phyloP scores from a whole-genome alignment of 2,329 filamentous ascomycete genomes.

The Albophoma yamanashiensis region DNA sequence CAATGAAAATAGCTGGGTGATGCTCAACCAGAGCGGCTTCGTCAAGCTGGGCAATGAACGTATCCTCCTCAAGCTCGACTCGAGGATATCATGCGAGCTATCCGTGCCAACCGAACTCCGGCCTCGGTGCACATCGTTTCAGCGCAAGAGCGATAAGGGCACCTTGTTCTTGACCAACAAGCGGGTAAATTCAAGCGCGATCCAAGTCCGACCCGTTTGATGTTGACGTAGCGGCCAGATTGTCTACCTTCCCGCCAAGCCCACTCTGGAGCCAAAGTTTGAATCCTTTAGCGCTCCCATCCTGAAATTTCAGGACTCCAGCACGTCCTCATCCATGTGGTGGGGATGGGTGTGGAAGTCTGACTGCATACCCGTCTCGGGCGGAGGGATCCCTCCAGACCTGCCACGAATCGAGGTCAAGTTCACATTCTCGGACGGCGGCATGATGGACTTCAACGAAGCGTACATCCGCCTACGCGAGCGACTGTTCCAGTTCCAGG shows the following conservation, averaged over 20 bases:
- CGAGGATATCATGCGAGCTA: constrained; percentile 66
- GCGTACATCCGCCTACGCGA: constrained; percentile 79
- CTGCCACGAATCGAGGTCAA: constrained; percentile 68
- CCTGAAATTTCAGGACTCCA: constrained; percentile 76
- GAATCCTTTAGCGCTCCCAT: constrained; percentile 86
- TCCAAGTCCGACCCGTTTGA: neutral
- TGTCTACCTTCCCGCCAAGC: constrained; percentile 71
- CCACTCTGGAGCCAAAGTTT: constrained; percentile 50
- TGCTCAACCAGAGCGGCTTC: constrained; percentile 73
- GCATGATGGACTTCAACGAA: constrained; percentile 83
- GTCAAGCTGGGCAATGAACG: constrained; percentile 78
- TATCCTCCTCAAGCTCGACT: constrained; percentile 68
- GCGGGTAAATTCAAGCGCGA: constrained; percentile 44
- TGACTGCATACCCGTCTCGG: constrained; percentile 66
- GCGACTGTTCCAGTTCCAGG: constrained; percentile 68
- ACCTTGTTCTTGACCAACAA: constrained; percentile 76
- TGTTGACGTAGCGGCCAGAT: constrained; percentile 40
- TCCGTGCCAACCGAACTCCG: constrained; percentile 56
- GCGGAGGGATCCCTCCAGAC: constrained; percentile 69
- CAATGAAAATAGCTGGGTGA: constrained; percentile 66
- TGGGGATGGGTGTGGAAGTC: constrained; percentile 90
- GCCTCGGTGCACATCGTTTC: constrained; percentile 51
- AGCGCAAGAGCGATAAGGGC: constrained; percentile 63
- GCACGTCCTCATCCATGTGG: constrained; percentile 71
- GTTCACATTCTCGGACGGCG: constrained; percentile 86